Base-by-base conservation (phyloP, 768 basidiomycete genomes). In the Pseudohyphozyma bogoriensis region DNA sequence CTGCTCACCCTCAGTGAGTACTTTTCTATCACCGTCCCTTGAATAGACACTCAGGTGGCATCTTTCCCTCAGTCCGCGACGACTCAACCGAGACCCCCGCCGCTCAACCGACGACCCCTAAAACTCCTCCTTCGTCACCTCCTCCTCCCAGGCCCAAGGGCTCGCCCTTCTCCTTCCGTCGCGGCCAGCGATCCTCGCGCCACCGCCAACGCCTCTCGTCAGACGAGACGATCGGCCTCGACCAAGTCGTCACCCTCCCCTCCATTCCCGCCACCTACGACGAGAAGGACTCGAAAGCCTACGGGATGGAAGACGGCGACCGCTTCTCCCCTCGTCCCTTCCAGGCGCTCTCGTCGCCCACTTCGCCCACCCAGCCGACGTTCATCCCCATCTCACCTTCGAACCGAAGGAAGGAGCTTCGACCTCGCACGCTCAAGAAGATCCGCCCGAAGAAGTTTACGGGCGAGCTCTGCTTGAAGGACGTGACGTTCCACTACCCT, bases 401-500 rank as follows among this genome's bases (percentile, higher is more conserved):
- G 1, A 29, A 50, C 10, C 55, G 58, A 12, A 24, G 29, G 2
- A 55, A 45, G 33, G n/a, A 42, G 1, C n/a, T 26, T 24, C 58
- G 60, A 3, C 56, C 64, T 24, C 64, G 60, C 18, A 55, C 65
- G 0, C 33, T 67, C 9, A 79, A 82, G 60, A 83, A 83, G 70
- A 87, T 90, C 67, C 74, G 75, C 4, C 90, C 89, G 0, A 42
- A 44, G 12, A 75, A 73, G 47, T 89, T 86, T 72, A 70, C 75
- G 2, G 91, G 90, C 36, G 88, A 90, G 70, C 79, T 87, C 72
- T 75, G 77, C 50, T 71, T 89, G 35, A 74, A 75, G 40, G 75
- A 79, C 62, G 78, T 88, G 58, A 78, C 80, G 0, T 88, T 88
- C 71, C 77, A 81, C 26, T 88, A 89, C 66, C 85, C 87, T 2